Percentiles rank a stretch among this genome's conserved stretches.
Evolutionary conservation across 768 basidiomycete genomes (phyloP).

Genomic region (Kockovaella imperatae): DNA sequence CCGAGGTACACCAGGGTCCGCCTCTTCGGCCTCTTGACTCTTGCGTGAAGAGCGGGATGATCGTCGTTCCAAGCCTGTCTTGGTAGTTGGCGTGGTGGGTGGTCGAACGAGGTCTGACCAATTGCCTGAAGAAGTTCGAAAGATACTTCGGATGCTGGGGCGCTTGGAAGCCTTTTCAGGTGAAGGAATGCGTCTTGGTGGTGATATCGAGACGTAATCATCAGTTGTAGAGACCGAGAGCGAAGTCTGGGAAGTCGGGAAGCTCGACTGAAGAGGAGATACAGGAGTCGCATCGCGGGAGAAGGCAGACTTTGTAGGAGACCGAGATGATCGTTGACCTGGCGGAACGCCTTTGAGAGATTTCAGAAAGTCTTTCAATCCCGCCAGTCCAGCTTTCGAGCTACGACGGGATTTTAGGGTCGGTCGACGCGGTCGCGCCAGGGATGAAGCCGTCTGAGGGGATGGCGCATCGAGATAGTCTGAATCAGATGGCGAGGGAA

Average conservation of each 20-base stretch:
- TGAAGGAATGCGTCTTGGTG: not conserved
- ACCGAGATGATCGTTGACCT: constrained; percentile 4
- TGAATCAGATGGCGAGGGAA: constrained; percentile 26
- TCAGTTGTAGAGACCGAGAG: not conserved
- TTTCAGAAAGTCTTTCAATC: constrained; percentile 31
- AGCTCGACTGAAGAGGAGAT: not conserved
- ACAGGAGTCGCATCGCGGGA: not conserved
- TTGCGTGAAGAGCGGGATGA: not conserved
- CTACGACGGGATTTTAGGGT: not conserved
- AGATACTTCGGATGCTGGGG: constrained; percentile 28
- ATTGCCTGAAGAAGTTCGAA: constrained; percentile 27
- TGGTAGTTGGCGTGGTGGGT: not conserved
- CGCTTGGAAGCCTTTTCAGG: constrained; percentile 5
- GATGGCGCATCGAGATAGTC: constrained; percentile 27
- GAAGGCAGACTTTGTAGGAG: not conserved
- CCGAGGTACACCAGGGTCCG: not conserved
- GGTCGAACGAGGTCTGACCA: constrained; percentile 29
- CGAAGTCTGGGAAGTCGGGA: too few species aligned
- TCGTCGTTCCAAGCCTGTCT: not conserved
- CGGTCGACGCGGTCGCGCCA: constrained; percentile 6
- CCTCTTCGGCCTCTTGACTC: not conserved
- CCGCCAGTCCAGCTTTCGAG: constrained; percentile 29
- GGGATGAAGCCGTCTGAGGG: constrained; percentile 12
- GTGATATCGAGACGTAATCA: not conserved
- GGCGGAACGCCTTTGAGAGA: constrained; percentile 9